These are phyloP conservation scores for Aphanomyces invadans DNA, from an alignment of 352 stramenopile genomes.

Conservation along the genomic window DNA sequence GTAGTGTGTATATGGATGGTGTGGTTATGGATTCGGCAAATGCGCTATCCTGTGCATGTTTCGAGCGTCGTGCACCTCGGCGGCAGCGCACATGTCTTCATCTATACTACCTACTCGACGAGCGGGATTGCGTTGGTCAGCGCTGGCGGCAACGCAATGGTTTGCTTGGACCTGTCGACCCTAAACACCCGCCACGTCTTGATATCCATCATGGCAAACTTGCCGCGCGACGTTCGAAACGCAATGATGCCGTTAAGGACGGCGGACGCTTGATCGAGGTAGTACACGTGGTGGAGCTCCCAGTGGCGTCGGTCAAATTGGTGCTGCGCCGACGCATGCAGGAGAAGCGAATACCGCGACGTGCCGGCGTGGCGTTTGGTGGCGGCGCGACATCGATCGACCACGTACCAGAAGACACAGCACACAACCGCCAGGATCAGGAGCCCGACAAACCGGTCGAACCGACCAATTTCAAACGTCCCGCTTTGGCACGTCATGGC, in stretches of 20 bases:
- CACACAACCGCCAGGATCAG: background rate
- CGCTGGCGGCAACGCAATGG: background rate
- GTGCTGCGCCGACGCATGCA: slow-evolving; percentile 1
- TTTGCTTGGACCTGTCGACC: no score
- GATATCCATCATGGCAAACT: background rate
- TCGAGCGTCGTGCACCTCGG: no score
- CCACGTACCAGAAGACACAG: background rate
- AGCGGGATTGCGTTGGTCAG: background rate
- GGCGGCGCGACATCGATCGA: background rate
- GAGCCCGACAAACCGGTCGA: background rate
- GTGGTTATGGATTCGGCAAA: no score
- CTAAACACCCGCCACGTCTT: no score
- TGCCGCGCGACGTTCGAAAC: background rate
- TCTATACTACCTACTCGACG: no score
- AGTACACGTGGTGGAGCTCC: background rate
- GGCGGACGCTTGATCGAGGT: background rate
- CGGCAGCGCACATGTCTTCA: no score
- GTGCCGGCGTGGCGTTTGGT: background rate
- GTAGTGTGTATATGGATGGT: no score
- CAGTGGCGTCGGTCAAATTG: background rate
- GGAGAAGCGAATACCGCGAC: background rate
- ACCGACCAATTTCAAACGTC: background rate
- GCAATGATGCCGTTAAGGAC: background rate
- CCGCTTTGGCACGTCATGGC: background rate
- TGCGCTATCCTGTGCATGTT: no score